Conservation (phyloP, 75 land plant genomes). For the Sequoiadendron giganteum region DNA sequence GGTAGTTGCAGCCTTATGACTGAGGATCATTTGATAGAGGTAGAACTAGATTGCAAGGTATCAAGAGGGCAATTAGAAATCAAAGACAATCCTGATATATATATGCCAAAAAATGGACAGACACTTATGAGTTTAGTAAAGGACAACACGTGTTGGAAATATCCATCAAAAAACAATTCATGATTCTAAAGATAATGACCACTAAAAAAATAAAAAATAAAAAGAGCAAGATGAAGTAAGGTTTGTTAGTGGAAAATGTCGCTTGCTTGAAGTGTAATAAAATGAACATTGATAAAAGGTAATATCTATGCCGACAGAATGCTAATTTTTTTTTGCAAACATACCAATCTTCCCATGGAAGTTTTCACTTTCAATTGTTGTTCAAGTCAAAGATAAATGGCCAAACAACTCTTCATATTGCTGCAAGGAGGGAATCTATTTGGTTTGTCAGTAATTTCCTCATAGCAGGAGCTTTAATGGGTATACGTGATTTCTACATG, state of each 20-base stretch:
- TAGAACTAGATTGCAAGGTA: no score
- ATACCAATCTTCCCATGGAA: not conserved
- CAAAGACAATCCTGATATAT: no score
- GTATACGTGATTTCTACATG: conserved; percentile 28
- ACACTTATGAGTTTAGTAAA: no score
- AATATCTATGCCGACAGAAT: not conserved
- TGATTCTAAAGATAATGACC: no score
- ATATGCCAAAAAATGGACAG: no score
- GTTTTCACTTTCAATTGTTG: conserved; percentile 11
- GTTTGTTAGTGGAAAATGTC: not conserved
- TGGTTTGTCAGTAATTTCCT: conserved; percentile 42
- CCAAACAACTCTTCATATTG: conserved; percentile 48
- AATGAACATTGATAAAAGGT: not conserved
- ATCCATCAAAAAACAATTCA: no score
- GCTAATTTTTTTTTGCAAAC: not conserved
- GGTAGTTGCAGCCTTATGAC: no score
- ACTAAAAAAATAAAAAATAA: no score
- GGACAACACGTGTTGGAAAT: no score
- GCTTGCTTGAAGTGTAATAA: not conserved
- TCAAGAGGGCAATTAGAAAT: no score
- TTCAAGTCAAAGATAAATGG: conserved; percentile 52
- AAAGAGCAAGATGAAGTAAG: no score
- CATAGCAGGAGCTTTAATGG: conserved; percentile 37
- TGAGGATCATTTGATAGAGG: no score
- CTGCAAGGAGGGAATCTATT: conserved; percentile 36